phyloP scores from a whole-genome alignment of 345 rosid genomes.

The Syzygium aromaticum region DNA sequence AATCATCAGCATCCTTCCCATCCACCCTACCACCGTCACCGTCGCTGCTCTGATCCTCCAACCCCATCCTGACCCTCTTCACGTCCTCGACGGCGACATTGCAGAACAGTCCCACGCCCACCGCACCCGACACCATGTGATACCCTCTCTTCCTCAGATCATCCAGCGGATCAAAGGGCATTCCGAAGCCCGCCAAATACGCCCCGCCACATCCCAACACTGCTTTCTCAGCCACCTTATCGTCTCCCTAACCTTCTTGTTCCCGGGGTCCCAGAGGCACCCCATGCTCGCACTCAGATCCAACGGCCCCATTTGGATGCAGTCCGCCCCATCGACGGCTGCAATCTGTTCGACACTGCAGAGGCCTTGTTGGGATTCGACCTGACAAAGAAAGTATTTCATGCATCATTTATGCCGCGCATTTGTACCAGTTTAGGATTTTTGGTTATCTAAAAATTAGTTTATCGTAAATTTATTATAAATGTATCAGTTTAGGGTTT shows the following conservation, averaged over 20 bases:
- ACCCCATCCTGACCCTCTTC: conserved; percentile 52
- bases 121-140: conserved; percentile 66
- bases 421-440: too few species aligned
- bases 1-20: conserved; percentile 31
- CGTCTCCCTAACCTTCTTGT: conserved; percentile 72
- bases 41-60: conserved; percentile 9
- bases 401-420: neutral
- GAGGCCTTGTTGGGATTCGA: conserved; percentile 65
- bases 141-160: conserved; percentile 56
- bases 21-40: conserved; percentile 10
- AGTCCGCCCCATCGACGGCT: conserved; percentile 79
- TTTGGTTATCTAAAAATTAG: too few species aligned
- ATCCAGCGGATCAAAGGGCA: conserved; percentile 56
- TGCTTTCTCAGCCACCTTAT: conserved; percentile 58
- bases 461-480: too few species aligned
- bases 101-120: conserved; percentile 64
- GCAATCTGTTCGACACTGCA: conserved; percentile 61
- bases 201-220: conserved; percentile 58
- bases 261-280: conserved; percentile 87
- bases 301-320: conserved; percentile 91
- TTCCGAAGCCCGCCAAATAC: conserved; percentile 53
- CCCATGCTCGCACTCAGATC: conserved; percentile 86
- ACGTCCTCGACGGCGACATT: conserved; percentile 73
- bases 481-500: too few species aligned
- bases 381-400: conserved; percentile 5